Evolutionary conservation across 2,329 filamentous ascomycete genomes (phyloP).

Genomic region (Apiospora phragmitis): DNA sequence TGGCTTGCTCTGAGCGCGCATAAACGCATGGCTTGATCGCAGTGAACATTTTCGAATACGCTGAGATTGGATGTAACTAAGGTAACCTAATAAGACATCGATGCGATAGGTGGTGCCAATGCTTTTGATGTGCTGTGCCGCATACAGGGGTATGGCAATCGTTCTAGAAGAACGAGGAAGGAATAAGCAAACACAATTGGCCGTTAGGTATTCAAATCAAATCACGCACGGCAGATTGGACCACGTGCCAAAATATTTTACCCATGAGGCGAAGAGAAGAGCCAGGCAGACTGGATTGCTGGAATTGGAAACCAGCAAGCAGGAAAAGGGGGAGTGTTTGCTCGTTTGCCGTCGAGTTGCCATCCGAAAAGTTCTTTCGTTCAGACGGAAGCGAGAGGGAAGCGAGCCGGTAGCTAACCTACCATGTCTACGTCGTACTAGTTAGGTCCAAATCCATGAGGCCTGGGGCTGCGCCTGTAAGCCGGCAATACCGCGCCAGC

Average conservation of each 20-base stretch:
- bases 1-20: too few relatives aligned
- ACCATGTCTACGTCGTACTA: neutral
- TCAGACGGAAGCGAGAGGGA: slow-evolving; percentile 4
- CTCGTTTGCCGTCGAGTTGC: neutral
- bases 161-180: neutral
- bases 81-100: too few relatives aligned
- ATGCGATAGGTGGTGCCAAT: neutral
- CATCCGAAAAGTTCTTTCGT: neutral
- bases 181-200: neutral
- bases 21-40: too few relatives aligned
- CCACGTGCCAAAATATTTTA: neutral
- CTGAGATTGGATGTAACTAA: too few relatives aligned
- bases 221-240: neutral
- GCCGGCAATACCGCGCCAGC: neutral
- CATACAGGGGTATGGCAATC: neutral
- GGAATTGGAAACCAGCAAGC: neutral
- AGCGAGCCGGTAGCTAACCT: neutral
- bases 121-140: too few relatives aligned
- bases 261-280: neutral
- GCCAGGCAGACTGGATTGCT: neutral
- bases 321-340: neutral
- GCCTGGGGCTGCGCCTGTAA: neutral
- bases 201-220: neutral
- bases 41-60: too few relatives aligned
- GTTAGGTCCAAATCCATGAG: neutral